Conservation (phyloP, 768 basidiomycete genomes). For the Hygrocybe coccinea region DNA sequence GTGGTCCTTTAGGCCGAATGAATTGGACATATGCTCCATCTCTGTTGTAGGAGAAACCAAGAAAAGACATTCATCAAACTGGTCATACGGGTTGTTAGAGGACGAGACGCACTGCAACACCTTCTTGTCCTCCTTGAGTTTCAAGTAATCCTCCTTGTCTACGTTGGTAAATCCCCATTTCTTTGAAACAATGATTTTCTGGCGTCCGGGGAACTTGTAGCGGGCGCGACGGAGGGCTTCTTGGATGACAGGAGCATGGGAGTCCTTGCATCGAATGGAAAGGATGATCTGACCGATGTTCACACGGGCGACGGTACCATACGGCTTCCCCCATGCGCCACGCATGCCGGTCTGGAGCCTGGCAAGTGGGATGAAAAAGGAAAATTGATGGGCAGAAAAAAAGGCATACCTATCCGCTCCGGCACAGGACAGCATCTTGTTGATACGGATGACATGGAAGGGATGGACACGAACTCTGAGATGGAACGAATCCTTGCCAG, state of each 20-base stretch:
- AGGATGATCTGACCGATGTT: conserved; percentile 95
- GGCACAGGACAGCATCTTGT: conserved; percentile 99
- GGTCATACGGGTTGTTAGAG: conserved; percentile 1
- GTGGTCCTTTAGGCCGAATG: conserved; percentile 81
- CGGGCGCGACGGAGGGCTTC: conserved; percentile 96
- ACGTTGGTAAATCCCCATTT: conserved; percentile 99
- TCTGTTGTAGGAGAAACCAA: conserved; percentile 35
- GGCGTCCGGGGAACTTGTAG: conserved; percentile 99
- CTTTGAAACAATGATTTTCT: conserved; percentile 95
- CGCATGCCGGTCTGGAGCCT: conserved; percentile 97
- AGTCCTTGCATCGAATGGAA: conserved; percentile 85
- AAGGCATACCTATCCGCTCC: conserved; percentile 88
- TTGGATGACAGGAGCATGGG: conserved; percentile 81
- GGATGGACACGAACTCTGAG: conserved; percentile 95
- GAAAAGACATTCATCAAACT: neutral
- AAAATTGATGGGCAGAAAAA: neutral
- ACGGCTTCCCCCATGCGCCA: conserved; percentile 99
- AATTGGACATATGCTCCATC: conserved; percentile 96
- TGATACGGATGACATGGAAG: conserved; percentile 98
- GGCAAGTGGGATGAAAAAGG: neutral
- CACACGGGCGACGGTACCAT: conserved; percentile 92
- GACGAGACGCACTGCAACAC: conserved; percentile 69
- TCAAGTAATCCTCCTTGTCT: conserved; percentile 80
- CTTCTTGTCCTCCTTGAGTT: conserved; percentile 85
- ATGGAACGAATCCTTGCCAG: conserved; percentile 99